Percentiles rank a stretch among this genome's conserved stretches.
phyloP scores from a whole-genome alignment of 441 rosid genomes.

The Erodium texanum region DNA sequence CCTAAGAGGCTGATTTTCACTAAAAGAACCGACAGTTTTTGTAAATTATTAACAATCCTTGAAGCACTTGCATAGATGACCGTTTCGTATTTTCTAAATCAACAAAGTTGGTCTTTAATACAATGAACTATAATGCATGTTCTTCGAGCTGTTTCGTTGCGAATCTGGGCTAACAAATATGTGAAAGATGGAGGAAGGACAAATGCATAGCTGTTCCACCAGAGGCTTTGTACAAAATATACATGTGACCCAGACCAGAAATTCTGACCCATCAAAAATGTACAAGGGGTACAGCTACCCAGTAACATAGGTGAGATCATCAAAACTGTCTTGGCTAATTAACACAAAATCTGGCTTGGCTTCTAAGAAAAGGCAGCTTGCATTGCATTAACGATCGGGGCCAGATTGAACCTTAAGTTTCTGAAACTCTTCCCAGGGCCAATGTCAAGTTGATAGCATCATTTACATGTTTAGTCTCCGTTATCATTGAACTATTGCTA shows the following conservation, averaged over 20 bases:
- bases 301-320: slow-evolving; percentile 19
- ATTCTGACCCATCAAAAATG: slow-evolving; percentile 21
- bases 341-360: slow-evolving; percentile 17
- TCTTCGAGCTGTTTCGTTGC: not conserved
- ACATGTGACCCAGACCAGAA: slow-evolving; percentile 28
- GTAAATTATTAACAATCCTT: too few relatives aligned
- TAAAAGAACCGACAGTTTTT: too few relatives aligned
- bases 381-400: slow-evolving; percentile 59
- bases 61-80: too few relatives aligned
- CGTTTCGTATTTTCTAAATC: too few relatives aligned
- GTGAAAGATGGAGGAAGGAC: not conserved
- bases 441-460: too few relatives aligned
- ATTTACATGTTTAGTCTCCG: too few relatives aligned
- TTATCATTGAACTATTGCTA: slow-evolving; percentile 25
- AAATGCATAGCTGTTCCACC: slow-evolving; percentile 13
- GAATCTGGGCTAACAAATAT: not conserved
- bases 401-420: slow-evolving; percentile 53
- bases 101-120: too few relatives aligned
- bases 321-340: slow-evolving; percentile 20
- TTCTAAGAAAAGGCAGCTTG: slow-evolving; percentile 52
- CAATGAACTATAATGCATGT: not conserved
- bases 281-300: slow-evolving; percentile 22
- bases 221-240: slow-evolving; percentile 32
- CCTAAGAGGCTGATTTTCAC: too few relatives aligned
- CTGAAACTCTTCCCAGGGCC: slow-evolving; percentile 58